Percentiles rank a stretch among this genome's conserved stretches.
Evolutionary conservation across 768 basidiomycete species (phyloP).

Genomic region (Rhodotorula toruloides): DNA sequence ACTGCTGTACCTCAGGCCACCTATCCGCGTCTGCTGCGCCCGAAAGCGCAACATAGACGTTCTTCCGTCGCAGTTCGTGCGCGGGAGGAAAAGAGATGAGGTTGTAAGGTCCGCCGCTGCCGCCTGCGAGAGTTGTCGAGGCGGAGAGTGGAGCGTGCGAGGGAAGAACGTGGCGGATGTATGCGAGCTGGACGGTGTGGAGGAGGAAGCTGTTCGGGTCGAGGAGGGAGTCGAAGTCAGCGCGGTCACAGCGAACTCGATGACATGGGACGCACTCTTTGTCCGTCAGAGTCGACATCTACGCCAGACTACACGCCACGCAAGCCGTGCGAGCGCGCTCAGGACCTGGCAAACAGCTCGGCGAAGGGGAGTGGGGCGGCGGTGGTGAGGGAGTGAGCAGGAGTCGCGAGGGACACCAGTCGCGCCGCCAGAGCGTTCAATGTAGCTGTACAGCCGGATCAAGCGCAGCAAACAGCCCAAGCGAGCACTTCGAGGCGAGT

Average conservation of each 20-base stretch:
- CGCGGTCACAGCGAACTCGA: neutral
- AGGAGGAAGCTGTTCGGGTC: constrained; percentile 62
- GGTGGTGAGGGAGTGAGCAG: no score
- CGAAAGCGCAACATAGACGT: constrained; percentile 52
- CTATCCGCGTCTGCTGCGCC: constrained; percentile 68
- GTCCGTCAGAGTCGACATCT: constrained; percentile 47
- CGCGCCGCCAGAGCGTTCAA: no score
- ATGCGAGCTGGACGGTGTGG: constrained; percentile 75
- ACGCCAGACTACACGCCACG: no score
- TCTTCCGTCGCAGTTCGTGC: neutral
- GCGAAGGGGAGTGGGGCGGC: neutral
- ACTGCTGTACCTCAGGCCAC: constrained; percentile 67
- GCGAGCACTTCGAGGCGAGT: no score
- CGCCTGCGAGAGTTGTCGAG: neutral
- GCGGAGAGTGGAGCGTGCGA: constrained; percentile 63
- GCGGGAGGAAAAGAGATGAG: constrained; percentile 69
- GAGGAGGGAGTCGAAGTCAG: neutral
- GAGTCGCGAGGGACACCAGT: no score
- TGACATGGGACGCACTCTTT: constrained; percentile 42
- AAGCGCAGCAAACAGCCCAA: no score
- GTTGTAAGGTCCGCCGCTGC: constrained; percentile 21
- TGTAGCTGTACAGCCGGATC: no score
- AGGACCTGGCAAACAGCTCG: neutral
- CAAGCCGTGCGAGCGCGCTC: neutral
- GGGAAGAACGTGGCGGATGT: constrained; percentile 83